These are phyloP conservation scores for Stachybotrys elegans DNA, from an alignment of 2,329 filamentous ascomycete species.

Conservation along the genomic window DNA sequence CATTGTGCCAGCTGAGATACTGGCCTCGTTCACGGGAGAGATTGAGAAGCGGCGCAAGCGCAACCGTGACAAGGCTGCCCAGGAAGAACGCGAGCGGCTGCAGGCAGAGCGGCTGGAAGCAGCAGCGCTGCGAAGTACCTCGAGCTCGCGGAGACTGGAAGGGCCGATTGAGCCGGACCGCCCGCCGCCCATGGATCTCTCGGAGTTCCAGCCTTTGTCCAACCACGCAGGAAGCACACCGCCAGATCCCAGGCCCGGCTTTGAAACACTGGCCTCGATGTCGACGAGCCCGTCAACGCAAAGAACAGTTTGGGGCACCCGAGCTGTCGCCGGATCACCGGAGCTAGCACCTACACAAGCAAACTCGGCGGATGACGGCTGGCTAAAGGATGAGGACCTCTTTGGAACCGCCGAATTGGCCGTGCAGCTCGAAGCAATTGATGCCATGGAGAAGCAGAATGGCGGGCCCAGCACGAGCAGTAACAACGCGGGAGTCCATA, in stretches of 20 bases:
- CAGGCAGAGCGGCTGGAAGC: conserved; percentile 78
- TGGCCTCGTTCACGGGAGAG: conserved; percentile 72
- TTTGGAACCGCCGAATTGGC: conserved; percentile 56
- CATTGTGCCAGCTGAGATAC: conserved; percentile 68
- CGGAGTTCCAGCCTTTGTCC: conserved; percentile 62
- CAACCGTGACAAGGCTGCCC: conserved; percentile 76
- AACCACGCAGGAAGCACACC: conserved; percentile 46
- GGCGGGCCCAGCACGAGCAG: conserved; percentile 9
- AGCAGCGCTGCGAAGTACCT: conserved; percentile 55
- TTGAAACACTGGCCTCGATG: conserved; percentile 66
- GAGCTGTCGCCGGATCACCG: conserved; percentile 57
- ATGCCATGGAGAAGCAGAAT: conserved; percentile 34
- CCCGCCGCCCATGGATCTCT: conserved; percentile 39
- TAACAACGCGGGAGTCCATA: conserved; percentile 11
- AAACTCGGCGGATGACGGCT: conserved; percentile 62
- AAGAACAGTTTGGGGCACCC: conserved; percentile 91
- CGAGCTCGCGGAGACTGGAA: conserved; percentile 31
- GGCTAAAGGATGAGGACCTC: conserved; percentile 78
- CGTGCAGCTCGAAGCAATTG: conserved; percentile 52
- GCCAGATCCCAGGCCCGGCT: conserved; percentile 54
- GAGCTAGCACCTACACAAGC: conserved; percentile 36
- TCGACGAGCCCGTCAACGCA: conserved; percentile 74
- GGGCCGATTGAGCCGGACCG: conserved; percentile 33
- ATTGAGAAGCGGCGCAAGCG: conserved; percentile 71
- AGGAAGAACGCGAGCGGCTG: conserved; percentile 80